These are phyloP conservation scores for Tuber indicum DNA, from an alignment of 495 filamentous ascomycete species.

Conservation along the genomic window DNA sequence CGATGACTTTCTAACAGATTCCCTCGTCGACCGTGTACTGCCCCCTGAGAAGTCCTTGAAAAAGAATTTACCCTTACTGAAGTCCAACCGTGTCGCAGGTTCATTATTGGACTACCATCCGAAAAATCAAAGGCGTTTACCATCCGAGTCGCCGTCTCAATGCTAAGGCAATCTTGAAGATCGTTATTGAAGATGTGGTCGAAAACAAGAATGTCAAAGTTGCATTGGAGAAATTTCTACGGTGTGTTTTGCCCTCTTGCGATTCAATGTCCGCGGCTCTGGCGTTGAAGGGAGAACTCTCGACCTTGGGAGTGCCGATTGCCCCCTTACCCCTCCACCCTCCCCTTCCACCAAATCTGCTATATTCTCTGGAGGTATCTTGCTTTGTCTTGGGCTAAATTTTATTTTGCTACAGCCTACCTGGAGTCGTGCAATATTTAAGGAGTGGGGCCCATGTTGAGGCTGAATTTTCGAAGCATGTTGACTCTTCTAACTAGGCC, in stretches of 20 bases:
- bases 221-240: conserved; percentile 66
- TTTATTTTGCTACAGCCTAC: not conserved
- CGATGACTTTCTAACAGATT: conserved; percentile 94
- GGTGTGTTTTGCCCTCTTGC: conserved; percentile 46
- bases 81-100: conserved; percentile 51
- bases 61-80: conserved; percentile 12
- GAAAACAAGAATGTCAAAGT: conserved; percentile 60
- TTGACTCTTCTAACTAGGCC: not conserved
- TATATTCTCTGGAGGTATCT: not conserved
- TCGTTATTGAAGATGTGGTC: conserved; percentile 71
- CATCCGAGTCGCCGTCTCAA: conserved; percentile 70
- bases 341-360: not conserved
- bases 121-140: conserved; percentile 87
- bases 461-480: not conserved
- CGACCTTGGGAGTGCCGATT: not conserved
- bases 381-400: not conserved
- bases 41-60: conserved; percentile 30
- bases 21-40: conserved; percentile 84
- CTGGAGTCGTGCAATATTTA: not conserved
- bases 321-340: not conserved
- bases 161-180: conserved; percentile 71
- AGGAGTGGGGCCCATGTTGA: conserved; percentile 1
- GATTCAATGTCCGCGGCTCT: not conserved
- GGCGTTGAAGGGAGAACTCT: not conserved
- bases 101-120: conserved; percentile 91